Conservation (phyloP, 331 rosid genomes). For the Erythrophleum ivorense region DNA sequence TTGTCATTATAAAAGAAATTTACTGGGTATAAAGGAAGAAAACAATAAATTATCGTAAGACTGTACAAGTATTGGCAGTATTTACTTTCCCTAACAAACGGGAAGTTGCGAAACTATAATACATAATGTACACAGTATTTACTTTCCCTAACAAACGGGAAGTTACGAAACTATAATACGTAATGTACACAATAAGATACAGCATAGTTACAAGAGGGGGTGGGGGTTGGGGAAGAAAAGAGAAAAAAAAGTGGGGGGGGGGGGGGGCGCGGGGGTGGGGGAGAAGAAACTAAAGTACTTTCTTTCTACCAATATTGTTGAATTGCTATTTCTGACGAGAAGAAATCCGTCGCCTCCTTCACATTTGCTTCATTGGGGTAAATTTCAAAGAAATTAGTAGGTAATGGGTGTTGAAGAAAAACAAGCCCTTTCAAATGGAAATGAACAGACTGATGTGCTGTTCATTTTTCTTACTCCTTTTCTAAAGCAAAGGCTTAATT, state of each 20-base stretch:
- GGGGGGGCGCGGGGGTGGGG: not conserved
- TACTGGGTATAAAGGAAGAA: not conserved
- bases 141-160: not conserved
- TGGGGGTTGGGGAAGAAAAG: too few relatives aligned
- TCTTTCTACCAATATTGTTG: slow-evolving; percentile 4
- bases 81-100: not conserved
- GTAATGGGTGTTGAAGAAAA: not conserved
- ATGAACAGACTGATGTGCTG: not conserved
- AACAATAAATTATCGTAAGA: not conserved
- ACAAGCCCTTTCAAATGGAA: not conserved
- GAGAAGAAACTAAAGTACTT: not conserved
- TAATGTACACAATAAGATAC: not conserved
- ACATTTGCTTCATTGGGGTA: not conserved
- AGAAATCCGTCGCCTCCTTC: not conserved
- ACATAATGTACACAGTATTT: not conserved
- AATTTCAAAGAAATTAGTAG: not conserved
- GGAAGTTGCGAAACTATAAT: not conserved
- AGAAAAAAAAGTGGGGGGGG: not conserved
- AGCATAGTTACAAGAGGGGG: not conserved
- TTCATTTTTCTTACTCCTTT: not conserved
- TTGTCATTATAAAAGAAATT: too few relatives aligned
- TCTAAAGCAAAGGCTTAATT: not conserved
- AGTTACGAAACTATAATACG: not conserved
- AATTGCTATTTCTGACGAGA: not conserved
- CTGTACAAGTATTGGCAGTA: not conserved